Evolutionary conservation across 75 land plant species (phyloP), one percentile per base, ranked within the genome.

Genomic region (Selaginella moellendorffii): DNA sequence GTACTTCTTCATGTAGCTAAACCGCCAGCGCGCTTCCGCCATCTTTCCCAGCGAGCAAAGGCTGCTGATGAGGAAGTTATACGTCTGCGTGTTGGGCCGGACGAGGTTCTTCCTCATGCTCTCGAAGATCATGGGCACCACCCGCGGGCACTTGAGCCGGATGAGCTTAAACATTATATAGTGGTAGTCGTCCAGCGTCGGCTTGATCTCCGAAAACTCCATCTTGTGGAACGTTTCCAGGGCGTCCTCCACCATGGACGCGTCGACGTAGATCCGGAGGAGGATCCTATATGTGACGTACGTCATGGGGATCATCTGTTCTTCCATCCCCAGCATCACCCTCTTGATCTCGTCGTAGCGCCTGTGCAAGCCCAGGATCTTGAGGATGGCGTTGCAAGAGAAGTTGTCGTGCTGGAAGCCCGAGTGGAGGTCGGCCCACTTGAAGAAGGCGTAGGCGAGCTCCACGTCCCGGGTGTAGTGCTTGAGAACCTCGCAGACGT

Each of bases 211-310:
- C 8, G n/a, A 56, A 2, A 2, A 2, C 24, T 56, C 59, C 59
- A 56, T 56, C n/a, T 56, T 25, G 59, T 56, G 9, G n/a, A 56
- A 56, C 17, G 59, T 56, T 19, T 56, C 59, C 24, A 56, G 59
- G 59, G 59, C 59, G 21, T 56, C 59, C 24, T 56, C 59, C n/a
- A 56, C 21, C 59, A 56, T 56, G 8, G 21, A 21, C 21, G 23
- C 59, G 9, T 56, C 59, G 2, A 56, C 5, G 24, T 10, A 46
- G 10, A 18, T 25, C 24, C 24, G 8, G 17, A 56, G 21, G 8
- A 56, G 23, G n/a, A 56, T 25, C 19, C 19, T 21, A 19, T 56
- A 56, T 36, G 46, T 36, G 46, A 36, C 46, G 14, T 36, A 36
- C 14, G 46, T 36, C 5, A 36, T 36, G 46, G 46, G 46, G 46